Evolutionary conservation across 305 asterid genomes (phyloP), one percentile per base, ranked within the genome.

Genomic region (Ajuga reptans): DNA sequence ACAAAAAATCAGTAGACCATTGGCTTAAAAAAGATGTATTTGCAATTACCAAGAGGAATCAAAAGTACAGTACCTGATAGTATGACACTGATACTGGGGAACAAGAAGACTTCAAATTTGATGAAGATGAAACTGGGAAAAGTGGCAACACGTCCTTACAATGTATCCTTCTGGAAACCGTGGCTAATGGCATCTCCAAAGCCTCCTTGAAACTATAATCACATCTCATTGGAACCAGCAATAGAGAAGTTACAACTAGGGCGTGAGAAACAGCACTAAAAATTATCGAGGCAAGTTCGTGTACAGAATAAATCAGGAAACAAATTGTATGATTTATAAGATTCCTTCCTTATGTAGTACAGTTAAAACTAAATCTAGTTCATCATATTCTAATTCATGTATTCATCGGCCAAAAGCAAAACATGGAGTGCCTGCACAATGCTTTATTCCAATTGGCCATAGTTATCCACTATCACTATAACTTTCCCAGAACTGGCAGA

Each of bases 141-240:
- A 93, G 96, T 47, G 97, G 99, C 82, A 90, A 52, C 74, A 89
- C 70, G 74, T 85, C 92, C 79, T 84, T 81, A 76, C 96, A 89
- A 68, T 82, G 82, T 68, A 93, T 80, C 79, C 76, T 89, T 82
- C 75, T 72, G 64, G 99, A 93, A 81, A 93, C 87, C 1, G 95
- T 84, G 72, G 87, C 80, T 77, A 89, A 67, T 55, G 99, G 99
- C 95, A 83, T 85, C 85, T 79, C 88, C 79, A 93, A 78, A 63
- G 96, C 97, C 83, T 85, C 86, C 85, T 87, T 89, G 82, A 89
- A 87, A 82, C 99, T 93, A 83, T 77, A 83, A 78, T 68, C 37
- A 58, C 11, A 8, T 65, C 50, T 51, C 72, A 72, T 71, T 69
- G 66, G 52, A 71, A 64, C 63, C 51, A 67, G 64, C 31, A 64